These are phyloP conservation scores for Coccomyxa subellipsoidea DNA, from an alignment of 163 green algal species.

Conservation along the genomic window DNA sequence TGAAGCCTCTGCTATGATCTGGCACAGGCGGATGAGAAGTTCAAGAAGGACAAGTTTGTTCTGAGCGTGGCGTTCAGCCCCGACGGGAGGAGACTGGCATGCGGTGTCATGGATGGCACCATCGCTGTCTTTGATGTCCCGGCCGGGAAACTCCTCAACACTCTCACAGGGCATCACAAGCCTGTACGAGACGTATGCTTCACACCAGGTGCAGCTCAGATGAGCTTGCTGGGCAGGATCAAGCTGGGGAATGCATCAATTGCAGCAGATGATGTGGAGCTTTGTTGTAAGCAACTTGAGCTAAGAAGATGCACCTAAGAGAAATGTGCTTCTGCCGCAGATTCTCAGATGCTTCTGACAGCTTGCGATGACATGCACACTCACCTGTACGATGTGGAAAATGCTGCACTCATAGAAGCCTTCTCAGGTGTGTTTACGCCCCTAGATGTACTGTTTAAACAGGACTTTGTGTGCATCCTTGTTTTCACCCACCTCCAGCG, in stretches of 20 bases:
- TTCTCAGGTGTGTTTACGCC: slow-evolving; percentile 61
- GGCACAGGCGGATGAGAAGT: slow-evolving; percentile 38
- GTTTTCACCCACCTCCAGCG: too few species aligned
- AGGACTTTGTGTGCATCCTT: too few species aligned
- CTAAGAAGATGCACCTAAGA: too few species aligned
- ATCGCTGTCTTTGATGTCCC: slow-evolving; percentile 79
- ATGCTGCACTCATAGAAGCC: slow-evolving; percentile 68
- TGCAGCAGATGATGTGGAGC: too few species aligned
- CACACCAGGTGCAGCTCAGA: slow-evolving; percentile 55
- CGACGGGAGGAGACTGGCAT: slow-evolving; percentile 71
- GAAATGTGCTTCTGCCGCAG: slow-evolving; percentile 25
- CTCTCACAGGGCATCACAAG: slow-evolving; percentile 80
- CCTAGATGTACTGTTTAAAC: too few species aligned
- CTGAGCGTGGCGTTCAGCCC: slow-evolving; percentile 76
- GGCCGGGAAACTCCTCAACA: slow-evolving; percentile 59
- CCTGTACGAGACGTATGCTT: slow-evolving; percentile 84
- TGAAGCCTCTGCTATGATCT: too few species aligned
- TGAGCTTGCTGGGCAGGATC: too few species aligned
- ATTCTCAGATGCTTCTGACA: slow-evolving; percentile 76
- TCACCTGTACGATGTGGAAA: slow-evolving; percentile 86
- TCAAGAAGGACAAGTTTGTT: slow-evolving; percentile 69
- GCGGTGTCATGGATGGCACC: slow-evolving; percentile 74
- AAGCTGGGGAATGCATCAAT: too few species aligned
- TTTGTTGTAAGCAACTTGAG: too few species aligned
- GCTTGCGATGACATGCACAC: slow-evolving; percentile 92